Percentiles rank a stretch among this genome's conserved stretches.
Conservation (phyloP, 1,284 basidiomycete genomes). For the Tilletia setariae region DNA sequence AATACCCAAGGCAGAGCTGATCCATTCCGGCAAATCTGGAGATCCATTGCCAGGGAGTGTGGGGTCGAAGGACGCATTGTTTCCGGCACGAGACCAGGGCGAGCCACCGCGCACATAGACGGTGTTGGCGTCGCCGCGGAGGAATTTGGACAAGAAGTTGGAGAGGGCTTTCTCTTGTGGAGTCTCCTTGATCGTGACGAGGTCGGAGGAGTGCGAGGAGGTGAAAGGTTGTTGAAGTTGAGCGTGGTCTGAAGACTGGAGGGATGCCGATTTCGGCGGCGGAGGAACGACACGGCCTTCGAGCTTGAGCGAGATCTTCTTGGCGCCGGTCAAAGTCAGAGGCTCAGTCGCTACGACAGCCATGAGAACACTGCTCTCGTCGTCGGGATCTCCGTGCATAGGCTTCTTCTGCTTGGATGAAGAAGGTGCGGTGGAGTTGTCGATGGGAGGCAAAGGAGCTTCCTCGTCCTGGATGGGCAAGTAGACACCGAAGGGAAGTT, state of each 20-base stretch:
- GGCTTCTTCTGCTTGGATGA: constrained; percentile 25
- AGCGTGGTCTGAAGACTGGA: not conserved
- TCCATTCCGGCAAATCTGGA: constrained; percentile 37
- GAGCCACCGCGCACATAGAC: constrained; percentile 46
- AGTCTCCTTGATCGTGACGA: constrained; percentile 20
- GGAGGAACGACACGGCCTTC: constrained; percentile 43
- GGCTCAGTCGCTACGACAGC: constrained; percentile 45
- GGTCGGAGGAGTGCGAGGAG: not conserved
- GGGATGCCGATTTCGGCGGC: constrained; percentile 19
- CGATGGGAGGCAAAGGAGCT: not conserved
- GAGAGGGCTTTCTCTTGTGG: constrained; percentile 39
- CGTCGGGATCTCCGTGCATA: constrained; percentile 8
- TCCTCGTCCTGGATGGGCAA: constrained; percentile 32
- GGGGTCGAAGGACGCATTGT: constrained; percentile 8
- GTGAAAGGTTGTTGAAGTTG: not conserved
- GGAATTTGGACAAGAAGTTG: constrained; percentile 44
- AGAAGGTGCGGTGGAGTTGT: not conserved
- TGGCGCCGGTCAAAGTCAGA: constrained; percentile 36
- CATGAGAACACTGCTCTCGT: constrained; percentile 30
- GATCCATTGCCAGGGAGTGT: constrained; percentile 35
- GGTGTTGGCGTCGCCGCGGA: constrained; percentile 44
- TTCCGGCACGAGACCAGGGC: constrained; percentile 25
- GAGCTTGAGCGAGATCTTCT: constrained; percentile 34
- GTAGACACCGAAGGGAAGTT: constrained; percentile 43
- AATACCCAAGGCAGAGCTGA: constrained; percentile 37